These are phyloP conservation scores for Carpinus fangiana DNA, from an alignment of 306 rosid species.

Conservation along the genomic window DNA sequence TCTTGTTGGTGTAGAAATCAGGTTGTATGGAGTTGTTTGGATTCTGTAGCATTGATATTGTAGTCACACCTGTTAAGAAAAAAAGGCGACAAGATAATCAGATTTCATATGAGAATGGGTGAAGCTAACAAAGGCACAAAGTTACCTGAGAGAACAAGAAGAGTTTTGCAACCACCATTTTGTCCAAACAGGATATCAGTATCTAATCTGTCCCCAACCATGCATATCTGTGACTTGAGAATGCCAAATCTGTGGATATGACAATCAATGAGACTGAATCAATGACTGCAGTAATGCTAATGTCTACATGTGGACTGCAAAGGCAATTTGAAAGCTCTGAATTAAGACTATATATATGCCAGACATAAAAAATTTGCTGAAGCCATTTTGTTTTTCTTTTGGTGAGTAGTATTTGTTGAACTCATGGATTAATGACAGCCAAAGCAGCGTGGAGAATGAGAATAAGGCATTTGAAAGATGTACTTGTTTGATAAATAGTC, in stretches of 20 bases:
- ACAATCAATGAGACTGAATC: constrained; percentile 6
- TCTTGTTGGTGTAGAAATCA: constrained; percentile 82
- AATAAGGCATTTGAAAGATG: constrained; percentile 20
- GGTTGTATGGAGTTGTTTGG: constrained; percentile 84
- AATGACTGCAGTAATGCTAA: not conserved
- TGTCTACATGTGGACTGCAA: not conserved
- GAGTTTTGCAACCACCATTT: constrained; percentile 97
- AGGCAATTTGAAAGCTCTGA: not conserved
- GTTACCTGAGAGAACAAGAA: constrained; percentile 82
- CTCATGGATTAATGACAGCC: not conserved
- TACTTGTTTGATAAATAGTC: constrained; percentile 86
- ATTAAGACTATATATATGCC: not conserved
- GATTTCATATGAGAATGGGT: not conserved
- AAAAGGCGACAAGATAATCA: not conserved
- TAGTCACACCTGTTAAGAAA: constrained; percentile 57
- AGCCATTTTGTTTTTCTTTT: not conserved
- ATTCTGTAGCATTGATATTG: constrained; percentile 65
- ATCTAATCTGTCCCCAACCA: constrained; percentile 98
- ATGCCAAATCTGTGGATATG: constrained; percentile 74
- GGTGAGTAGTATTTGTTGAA: not conserved
- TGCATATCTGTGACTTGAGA: constrained; percentile 85
- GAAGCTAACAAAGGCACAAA: not conserved
- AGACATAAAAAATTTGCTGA: not conserved
- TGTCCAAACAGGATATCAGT: constrained; percentile 96
- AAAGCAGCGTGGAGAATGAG: constrained; percentile 10